A percentile compares a stretch with the other conserved stretches of the same genome.
Evolutionary conservation across 805 yeast species (phyloP).

Genomic region (Candida incommunis): DNA sequence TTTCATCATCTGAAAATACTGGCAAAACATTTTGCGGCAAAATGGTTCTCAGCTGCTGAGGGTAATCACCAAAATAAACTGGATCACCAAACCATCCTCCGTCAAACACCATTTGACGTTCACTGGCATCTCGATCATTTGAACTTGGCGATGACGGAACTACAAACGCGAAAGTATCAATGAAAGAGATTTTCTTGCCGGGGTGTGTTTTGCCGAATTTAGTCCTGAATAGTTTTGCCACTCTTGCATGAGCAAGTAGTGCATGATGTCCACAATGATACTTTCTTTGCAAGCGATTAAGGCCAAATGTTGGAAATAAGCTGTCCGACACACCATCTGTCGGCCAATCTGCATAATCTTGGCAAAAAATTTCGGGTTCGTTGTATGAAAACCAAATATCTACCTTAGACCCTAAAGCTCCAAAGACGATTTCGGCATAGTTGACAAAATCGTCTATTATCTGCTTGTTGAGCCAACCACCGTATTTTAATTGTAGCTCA

Average conservation of each 20-base stretch:
- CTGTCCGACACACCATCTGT: constrained; percentile 10
- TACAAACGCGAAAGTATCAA: constrained; percentile 19
- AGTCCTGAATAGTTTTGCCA: constrained; percentile 15
- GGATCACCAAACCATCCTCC: constrained; percentile 21
- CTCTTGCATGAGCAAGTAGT: constrained; percentile 17
- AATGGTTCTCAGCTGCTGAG: constrained; percentile 15
- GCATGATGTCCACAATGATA: constrained; percentile 12
- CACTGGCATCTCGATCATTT: constrained; percentile 18
- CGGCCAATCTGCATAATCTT: constrained; percentile 11
- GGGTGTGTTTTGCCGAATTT: constrained; percentile 17
- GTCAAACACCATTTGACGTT: constrained; percentile 15
- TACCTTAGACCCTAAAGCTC: constrained; percentile 21
- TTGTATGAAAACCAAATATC: constrained; percentile 22
- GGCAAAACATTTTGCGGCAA: constrained; percentile 12
- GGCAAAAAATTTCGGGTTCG: constrained; percentile 19
- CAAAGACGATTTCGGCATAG: constrained; percentile 21
- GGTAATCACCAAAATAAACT: constrained; percentile 22
- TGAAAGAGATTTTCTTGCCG: constrained; percentile 18
- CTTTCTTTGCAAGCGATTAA: constrained; percentile 3
- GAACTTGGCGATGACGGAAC: constrained; percentile 15
- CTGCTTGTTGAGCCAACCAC: constrained; percentile 17
- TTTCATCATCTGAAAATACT: constrained; percentile 17
- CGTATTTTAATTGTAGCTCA: constrained; percentile 13
- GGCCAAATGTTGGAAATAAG: constrained; percentile 14
- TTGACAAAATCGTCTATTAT: constrained; percentile 22